Percentiles rank a stretch among this genome's conserved stretches.
These are phyloP conservation scores for Colletotrichum sp. DNA, from an alignment of 2,329 filamentous ascomycete genomes.

Conservation along the genomic window DNA sequence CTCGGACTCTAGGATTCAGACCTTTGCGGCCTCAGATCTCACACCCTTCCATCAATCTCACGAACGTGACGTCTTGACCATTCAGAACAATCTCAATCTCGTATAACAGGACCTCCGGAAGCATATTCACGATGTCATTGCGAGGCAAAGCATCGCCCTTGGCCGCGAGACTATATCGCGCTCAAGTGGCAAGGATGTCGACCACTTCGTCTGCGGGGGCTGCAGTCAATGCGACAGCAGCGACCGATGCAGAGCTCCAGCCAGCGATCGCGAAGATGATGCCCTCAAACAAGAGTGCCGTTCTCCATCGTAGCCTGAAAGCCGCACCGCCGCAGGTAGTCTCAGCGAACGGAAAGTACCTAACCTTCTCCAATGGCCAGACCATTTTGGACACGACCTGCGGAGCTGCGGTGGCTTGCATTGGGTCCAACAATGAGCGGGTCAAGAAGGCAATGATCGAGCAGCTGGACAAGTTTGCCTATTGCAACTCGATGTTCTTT, in stretches of 20 bases:
- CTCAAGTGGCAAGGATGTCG: not conserved
- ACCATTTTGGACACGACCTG: constrained; percentile 73
- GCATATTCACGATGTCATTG: not conserved
- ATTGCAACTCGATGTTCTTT: constrained; percentile 33
- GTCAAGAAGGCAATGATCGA: constrained; percentile 63
- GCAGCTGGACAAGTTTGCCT: constrained; percentile 65
- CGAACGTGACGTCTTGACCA: not conserved
- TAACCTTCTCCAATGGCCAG: constrained; percentile 23
- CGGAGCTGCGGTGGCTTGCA: constrained; percentile 74
- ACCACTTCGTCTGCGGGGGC: not conserved
- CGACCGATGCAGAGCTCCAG: not conserved
- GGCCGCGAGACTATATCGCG: not conserved
- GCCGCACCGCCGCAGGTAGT: constrained; percentile 10
- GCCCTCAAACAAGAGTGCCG: not conserved
- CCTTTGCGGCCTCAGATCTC: not conserved
- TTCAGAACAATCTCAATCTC: not conserved
- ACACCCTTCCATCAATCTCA: not conserved
- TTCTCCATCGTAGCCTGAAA: constrained; percentile 21
- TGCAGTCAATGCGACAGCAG: not conserved
- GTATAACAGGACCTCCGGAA: not conserved
- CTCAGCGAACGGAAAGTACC: constrained; percentile 14
- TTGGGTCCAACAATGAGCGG: constrained; percentile 70
- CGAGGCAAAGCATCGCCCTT: not conserved
- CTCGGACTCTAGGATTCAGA: not conserved
- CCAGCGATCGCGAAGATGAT: not conserved